phyloP scores from a whole-genome alignment of 768 basidiomycete species.

The Kwoniella mangroviensis region DNA sequence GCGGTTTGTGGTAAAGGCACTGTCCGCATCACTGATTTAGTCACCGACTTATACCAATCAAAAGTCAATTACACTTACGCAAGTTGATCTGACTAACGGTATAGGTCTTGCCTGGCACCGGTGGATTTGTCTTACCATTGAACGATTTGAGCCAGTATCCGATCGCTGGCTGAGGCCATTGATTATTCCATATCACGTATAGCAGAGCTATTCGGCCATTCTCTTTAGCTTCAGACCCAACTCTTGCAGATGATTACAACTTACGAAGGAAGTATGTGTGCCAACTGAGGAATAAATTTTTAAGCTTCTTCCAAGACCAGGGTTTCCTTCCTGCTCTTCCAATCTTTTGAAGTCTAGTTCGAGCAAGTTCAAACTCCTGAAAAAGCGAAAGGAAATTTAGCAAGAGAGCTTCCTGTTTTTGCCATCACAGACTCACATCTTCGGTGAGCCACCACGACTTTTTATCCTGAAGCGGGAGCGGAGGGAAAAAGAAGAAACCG shows the following conservation, averaged over 20 bases:
- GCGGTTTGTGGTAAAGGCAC: constrained; percentile 36
- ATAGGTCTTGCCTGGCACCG: constrained; percentile 38
- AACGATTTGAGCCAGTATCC: constrained; percentile 46
- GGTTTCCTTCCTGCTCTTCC: constrained; percentile 30
- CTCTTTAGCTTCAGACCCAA: neutral
- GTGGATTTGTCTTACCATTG: constrained; percentile 34
- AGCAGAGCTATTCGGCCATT: constrained; percentile 20
- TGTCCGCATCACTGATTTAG: constrained; percentile 2
- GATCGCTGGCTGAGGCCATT: constrained; percentile 30
- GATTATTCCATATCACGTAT: constrained; percentile 40
- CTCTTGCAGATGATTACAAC: neutral
- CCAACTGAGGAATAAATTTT: constrained; percentile 34
- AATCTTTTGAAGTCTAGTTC: constrained; percentile 26
- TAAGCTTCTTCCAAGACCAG: constrained; percentile 33
- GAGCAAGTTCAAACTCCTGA: constrained; percentile 37
- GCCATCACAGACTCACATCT: constrained; percentile 20
- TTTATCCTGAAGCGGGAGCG: constrained; percentile 33
- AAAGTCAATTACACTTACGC: constrained; percentile 13
- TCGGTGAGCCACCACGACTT: constrained; percentile 29
- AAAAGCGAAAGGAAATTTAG: neutral
- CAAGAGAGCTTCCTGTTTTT: neutral
- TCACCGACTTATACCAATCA: neutral
- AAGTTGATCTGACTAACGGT: constrained; percentile 42
- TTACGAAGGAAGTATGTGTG: constrained; percentile 44
- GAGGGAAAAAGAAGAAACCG: constrained; percentile 42